Base-by-base conservation (phyloP, 352 stramenopile genomes). In the Pythium folliculosum region DNA sequence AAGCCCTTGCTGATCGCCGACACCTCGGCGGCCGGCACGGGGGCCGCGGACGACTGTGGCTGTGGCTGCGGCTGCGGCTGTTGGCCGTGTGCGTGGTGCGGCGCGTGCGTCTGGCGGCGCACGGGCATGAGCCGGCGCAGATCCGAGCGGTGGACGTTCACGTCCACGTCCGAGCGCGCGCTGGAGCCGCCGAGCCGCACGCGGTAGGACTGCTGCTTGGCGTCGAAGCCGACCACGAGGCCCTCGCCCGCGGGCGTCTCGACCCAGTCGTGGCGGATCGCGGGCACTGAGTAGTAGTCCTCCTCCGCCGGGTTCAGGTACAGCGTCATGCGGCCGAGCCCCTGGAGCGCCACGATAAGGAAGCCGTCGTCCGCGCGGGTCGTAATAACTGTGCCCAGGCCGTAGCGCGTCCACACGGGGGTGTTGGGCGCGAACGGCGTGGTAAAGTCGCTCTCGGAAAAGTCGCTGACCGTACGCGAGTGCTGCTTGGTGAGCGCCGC, bases 361-460 rank as follows among this genome's bases (percentile, higher is more conserved):
- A 89, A 71, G 47, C 77, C 80, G 52, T 92, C 80, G 9, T 80
- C 69, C 19, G 75, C 62, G 45, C 84, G 74, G 16, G 85, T 75
- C 2, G 73, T 75, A n/a, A 79, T 21, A 47, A 92, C 73, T n/a
- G 75, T 81, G 22, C 84, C 84, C 9, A 92, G 81, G 0, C 84
- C 84, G 57, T 88, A 92, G 37, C 71, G 70, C 38, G 84, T 92
- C 19, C 73, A 85, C 32, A 92, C 79, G 58, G 76, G 73, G 25
- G 76, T 78, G 17, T 80, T 82, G 1, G 72, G 61, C 14, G 67
- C 51, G 40, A 84, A 70, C 1, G 64, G 80, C 32, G 65, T 54
- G 14, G 65, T 54, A 30, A 88, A 70, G 14, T 89, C 78, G 50
- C 61, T 76, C 50, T 83, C 78, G 21, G 69, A 78, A 40, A 84